Conservation (phyloP, 2,329 filamentous ascomycete genomes). For the Xylaria hypoxylon region DNA sequence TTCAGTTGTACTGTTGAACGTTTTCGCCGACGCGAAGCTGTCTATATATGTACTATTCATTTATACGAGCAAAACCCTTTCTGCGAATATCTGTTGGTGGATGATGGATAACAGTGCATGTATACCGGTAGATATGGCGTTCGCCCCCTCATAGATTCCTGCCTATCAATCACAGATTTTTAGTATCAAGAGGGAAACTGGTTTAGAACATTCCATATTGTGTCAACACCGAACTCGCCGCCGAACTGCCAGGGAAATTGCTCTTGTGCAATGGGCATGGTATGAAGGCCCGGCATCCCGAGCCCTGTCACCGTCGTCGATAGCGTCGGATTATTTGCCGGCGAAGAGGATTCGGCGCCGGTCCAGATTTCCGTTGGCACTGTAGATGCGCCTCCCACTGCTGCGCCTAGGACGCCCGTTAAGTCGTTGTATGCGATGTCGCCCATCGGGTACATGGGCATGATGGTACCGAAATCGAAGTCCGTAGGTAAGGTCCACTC, state of each 20-base stretch:
- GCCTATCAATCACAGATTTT: neutral
- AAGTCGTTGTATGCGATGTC: slow-evolving; percentile 70
- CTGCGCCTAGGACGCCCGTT: slow-evolving; percentile 53
- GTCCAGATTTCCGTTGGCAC: slow-evolving; percentile 34
- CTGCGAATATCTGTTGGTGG: neutral
- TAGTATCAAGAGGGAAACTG: slow-evolving; percentile 53
- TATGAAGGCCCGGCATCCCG: slow-evolving; percentile 37
- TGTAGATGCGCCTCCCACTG: slow-evolving; percentile 41
- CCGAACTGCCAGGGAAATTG: slow-evolving; percentile 62
- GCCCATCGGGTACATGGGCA: slow-evolving; percentile 67
- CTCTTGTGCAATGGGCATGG: slow-evolving; percentile 38
- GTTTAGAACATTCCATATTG: slow-evolving; percentile 68
- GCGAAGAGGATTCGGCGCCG: slow-evolving; percentile 3
- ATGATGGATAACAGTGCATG: neutral
- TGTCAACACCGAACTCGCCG: slow-evolving; percentile 66
- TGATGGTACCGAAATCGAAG: slow-evolving; percentile 64
- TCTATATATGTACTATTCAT: neutral
- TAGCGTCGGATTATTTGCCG: neutral
- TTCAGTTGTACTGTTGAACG: neutral
- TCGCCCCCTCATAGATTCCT: neutral
- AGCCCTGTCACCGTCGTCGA: slow-evolving; percentile 16
- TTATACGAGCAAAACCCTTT: neutral
- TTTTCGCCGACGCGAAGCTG: too few species aligned
- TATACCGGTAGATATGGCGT: neutral
- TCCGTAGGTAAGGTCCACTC: slow-evolving; percentile 58